A percentile compares a stretch with the other conserved stretches of the same genome.
Evolutionary conservation across 331 rosid genomes (phyloP).

Genomic region (Quercus phellos): DNA sequence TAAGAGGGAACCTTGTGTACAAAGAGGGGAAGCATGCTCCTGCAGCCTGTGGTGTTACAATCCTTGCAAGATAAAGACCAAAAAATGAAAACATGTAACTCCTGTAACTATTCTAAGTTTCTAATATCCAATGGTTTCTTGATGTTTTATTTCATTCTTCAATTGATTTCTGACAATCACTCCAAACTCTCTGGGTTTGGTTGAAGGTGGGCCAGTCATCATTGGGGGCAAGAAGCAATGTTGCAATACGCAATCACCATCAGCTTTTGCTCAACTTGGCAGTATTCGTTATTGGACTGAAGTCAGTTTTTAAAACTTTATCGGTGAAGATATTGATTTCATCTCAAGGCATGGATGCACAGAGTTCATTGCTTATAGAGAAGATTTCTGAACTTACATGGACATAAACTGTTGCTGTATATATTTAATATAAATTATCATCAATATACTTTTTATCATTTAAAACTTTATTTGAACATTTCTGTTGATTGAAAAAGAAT

Average conservation of each 20-base stretch:
- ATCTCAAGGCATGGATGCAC: background rate
- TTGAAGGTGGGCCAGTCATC: background rate
- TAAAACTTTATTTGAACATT: too few relatives aligned
- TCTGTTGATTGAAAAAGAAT: too few relatives aligned
- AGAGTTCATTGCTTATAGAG: background rate
- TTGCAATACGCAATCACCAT: background rate
- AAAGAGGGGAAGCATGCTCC: constrained; percentile 70
- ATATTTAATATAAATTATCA: too few relatives aligned
- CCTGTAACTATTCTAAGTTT: background rate
- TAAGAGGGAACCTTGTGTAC: constrained; percentile 87
- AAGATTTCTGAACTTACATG: background rate
- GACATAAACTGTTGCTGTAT: background rate
- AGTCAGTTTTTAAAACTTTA: background rate
- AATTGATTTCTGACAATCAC: background rate
- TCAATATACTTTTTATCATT: too few relatives aligned
- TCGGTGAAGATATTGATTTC: background rate
- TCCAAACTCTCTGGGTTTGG: background rate
- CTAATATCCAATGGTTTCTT: background rate
- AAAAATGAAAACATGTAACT: background rate
- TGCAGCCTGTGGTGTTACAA: constrained; percentile 62
- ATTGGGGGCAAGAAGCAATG: background rate
- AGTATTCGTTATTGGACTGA: background rate
- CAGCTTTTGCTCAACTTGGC: background rate
- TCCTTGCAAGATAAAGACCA: constrained; percentile 51
- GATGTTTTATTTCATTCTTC: background rate